Evolutionary conservation across 441 rosid genomes (phyloP), one percentile per base, ranked within the genome.

Genomic region (Theobroma grandiflorum): DNA sequence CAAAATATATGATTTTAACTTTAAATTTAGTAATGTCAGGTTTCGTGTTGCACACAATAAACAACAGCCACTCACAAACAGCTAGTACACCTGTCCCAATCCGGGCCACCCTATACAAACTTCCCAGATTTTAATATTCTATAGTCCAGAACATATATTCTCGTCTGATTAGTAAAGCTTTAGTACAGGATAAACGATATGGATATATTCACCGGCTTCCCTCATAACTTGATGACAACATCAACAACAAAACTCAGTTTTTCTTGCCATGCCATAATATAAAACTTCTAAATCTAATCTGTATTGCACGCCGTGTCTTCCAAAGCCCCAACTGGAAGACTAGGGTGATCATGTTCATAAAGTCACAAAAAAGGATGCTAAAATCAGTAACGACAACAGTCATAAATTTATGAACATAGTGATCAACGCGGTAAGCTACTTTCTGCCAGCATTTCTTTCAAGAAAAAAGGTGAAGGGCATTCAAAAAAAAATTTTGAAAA

Each of bases 401-500:
- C 43, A 50, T 14, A 64, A 57, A 22, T 42, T 20, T 11, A 33
- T 18, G 50, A n/a, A 38, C 47, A 12, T 15, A 63, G 42, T 47
- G 16, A 16, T 75, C 45, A 62, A 62, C 35, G 5, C 75, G 35
- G 45, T 72, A 18, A 6, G 0, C 31, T 2, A 14, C 35, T 80
- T 70, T 61, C 45, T 43, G n/a, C 63, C 57, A 70, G 59, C 55
- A 65, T 61, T 22, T 49, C 14, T 31, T 43, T 33, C 52, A 71
- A 52, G 42, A 57, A 79, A 26, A 50, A 76, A 18, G 15, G 58
- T 61, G 2, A 4, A 15, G n/a, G 69, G 45, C 35, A 22, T n/a
- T 42, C 45, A 72, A 67, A 33, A 31, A 38, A 80, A 59, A 65
- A 62, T 75, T 53, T 72, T 33, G 52, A 52, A 59, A 79, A 11